These are phyloP conservation scores for Opeltia flavorubescens DNA, from an alignment of 495 filamentous ascomycete species.

Conservation along the genomic window DNA sequence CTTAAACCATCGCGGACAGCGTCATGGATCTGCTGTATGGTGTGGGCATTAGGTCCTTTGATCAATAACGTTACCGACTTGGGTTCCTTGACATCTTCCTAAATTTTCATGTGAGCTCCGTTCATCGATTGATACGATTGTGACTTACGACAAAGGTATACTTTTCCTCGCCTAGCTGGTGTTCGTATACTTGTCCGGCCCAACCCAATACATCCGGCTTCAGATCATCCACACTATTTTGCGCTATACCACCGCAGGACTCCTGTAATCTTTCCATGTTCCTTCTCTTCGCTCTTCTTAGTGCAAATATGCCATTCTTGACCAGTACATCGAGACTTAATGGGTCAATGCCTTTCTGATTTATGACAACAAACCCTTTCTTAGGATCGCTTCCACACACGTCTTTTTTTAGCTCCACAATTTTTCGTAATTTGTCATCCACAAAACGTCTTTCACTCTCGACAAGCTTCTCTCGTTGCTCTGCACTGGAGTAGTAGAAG, in stretches of 20 bases:
- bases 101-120: constrained; percentile 13
- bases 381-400: constrained; percentile 89
- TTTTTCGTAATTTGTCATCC: constrained; percentile 92
- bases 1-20: constrained; percentile 92
- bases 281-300: constrained; percentile 86
- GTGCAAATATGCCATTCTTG: constrained; percentile 93
- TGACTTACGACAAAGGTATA: constrained; percentile 69
- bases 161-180: constrained; percentile 96
- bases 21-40: constrained; percentile 90
- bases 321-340: constrained; percentile 86
- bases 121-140: neutral
- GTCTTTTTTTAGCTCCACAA: constrained; percentile 95
- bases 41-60: constrained; percentile 94
- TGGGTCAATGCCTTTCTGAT: constrained; percentile 98
- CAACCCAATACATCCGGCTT: constrained; percentile 82
- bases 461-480: constrained; percentile 92
- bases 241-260: constrained; percentile 76
- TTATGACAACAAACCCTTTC: constrained; percentile 95
- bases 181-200: constrained; percentile 94
- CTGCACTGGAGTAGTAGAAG: constrained; percentile 96
- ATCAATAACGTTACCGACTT: constrained; percentile 98
- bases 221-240: constrained; percentile 93
- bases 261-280: constrained; percentile 98
- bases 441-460: constrained; percentile 94
- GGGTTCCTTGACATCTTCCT: constrained; percentile 93